These are phyloP conservation scores for Clarkia xantiana DNA, from an alignment of 345 rosid genomes.

Conservation along the genomic window DNA sequence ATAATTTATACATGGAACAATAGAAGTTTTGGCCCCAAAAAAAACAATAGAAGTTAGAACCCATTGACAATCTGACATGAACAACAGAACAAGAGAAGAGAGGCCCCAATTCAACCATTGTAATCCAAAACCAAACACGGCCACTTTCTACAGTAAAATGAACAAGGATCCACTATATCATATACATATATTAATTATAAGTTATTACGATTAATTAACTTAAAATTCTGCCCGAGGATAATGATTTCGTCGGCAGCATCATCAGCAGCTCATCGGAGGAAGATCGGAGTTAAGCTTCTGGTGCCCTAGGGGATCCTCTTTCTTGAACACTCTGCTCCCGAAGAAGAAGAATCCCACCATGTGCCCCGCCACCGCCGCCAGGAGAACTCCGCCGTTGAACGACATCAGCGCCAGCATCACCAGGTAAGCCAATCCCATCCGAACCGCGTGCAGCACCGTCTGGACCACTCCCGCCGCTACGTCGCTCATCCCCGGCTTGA, in stretches of 20 bases:
- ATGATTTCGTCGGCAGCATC: no score
- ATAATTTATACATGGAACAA: no score
- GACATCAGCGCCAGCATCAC: constrained; percentile 88
- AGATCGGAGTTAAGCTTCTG: constrained; percentile 6
- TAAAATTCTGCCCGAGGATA: neutral
- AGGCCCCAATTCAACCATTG: no score
- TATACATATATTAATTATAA: no score
- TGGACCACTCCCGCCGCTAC: constrained; percentile 31
- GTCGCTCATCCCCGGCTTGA: constrained; percentile 13
- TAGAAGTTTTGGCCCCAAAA: no score
- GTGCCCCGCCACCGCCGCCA: constrained; percentile 59
- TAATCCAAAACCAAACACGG: no score
- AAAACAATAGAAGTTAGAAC: no score
- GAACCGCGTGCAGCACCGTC: constrained; percentile 31
- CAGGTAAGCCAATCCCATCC: constrained; percentile 43
- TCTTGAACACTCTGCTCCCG: constrained; percentile 33
- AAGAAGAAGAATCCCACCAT: constrained; percentile 49
- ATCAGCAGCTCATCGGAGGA: constrained; percentile 20
- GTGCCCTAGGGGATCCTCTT: neutral
- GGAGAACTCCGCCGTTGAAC: constrained; percentile 61
- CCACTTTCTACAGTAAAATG: no score
- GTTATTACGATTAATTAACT: neutral
- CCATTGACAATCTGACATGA: no score
- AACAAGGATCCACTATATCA: no score
- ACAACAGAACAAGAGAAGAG: no score